Percentiles rank a stretch among this genome's conserved stretches.
phyloP scores from a whole-genome alignment of 164 flowering plant genomes.

The Platanus orientalis region DNA sequence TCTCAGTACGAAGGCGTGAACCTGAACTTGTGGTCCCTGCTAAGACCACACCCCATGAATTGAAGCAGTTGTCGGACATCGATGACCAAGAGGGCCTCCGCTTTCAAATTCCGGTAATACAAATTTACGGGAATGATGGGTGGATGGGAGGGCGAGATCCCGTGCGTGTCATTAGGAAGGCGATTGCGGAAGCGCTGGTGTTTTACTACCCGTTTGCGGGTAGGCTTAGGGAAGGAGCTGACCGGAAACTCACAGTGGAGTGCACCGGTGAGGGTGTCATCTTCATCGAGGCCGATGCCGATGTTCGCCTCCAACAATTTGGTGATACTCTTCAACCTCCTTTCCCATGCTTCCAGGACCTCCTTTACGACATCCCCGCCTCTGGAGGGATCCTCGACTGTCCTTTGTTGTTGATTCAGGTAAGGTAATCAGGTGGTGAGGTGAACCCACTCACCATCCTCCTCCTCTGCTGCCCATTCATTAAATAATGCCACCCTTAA shows the following conservation, averaged over 20 bases:
- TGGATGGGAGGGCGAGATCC: conserved; percentile 22
- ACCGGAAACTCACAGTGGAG: conserved; percentile 32
- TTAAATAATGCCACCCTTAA: too few relatives aligned
- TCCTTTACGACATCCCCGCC: conserved; percentile 40
- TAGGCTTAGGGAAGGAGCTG: too few relatives aligned
- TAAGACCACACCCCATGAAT: conserved; percentile 24
- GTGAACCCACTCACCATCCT: too few relatives aligned
- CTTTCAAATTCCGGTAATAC: conserved; percentile 19
- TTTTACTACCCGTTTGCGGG: too few relatives aligned
- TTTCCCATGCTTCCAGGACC: conserved; percentile 36
- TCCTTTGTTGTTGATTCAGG: too few relatives aligned
- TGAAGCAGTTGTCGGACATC: conserved; percentile 30
- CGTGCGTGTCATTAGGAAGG: too few relatives aligned
- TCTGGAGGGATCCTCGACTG: conserved; percentile 22
- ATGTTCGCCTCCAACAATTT: conserved; percentile 25
- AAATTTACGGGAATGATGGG: conserved; percentile 12
- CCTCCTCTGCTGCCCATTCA: too few relatives aligned
- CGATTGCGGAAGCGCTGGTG: too few relatives aligned
- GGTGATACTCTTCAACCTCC: conserved; percentile 41
- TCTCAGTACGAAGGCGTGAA: conserved; percentile 8
- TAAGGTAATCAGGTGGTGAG: too few relatives aligned
- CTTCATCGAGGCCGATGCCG: conserved; percentile 42
- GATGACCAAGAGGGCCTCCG: conserved; percentile 35
- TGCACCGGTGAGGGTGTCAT: conserved; percentile 24
- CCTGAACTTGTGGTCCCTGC: conserved; percentile 22